phyloP scores from a whole-genome alignment of 106 monocot genomes.

The Acorus calamus region DNA sequence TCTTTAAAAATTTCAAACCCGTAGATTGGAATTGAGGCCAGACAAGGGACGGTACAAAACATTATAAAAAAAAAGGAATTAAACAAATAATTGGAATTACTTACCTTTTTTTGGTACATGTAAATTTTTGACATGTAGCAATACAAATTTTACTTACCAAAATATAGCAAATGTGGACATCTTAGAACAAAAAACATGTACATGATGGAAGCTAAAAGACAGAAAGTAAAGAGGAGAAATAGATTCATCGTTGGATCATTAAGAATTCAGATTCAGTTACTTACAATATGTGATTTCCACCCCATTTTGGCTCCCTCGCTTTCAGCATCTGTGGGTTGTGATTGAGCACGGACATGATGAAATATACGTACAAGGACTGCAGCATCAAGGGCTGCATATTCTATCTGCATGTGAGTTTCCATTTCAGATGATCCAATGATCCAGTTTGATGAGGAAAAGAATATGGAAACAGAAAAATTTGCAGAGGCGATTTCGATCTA shows the following conservation, averaged over 20 bases:
- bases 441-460: neutral
- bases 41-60: too few species aligned
- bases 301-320: conserved; percentile 31
- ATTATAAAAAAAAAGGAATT: too few species aligned
- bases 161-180: too few species aligned
- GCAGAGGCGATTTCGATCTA: neutral
- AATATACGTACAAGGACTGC: conserved; percentile 87
- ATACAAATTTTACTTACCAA: too few species aligned
- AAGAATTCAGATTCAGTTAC: conserved; percentile 5
- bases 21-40: too few species aligned
- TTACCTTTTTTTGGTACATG: too few species aligned
- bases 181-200: too few species aligned
- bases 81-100: too few species aligned
- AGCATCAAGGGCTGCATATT: conserved; percentile 97
- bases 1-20: too few species aligned
- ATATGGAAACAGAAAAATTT: neutral
- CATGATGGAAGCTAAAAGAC: neutral
- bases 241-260: neutral
- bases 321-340: conserved; percentile 13
- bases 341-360: conserved; percentile 37
- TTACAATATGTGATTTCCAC: conserved; percentile 95
- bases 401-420: conserved; percentile 39
- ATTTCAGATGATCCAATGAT: neutral
- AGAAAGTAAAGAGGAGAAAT: neutral
- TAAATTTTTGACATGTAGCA: too few species aligned